phyloP scores from a whole-genome alignment of 768 basidiomycete genomes.

The Boletellus sp. region DNA sequence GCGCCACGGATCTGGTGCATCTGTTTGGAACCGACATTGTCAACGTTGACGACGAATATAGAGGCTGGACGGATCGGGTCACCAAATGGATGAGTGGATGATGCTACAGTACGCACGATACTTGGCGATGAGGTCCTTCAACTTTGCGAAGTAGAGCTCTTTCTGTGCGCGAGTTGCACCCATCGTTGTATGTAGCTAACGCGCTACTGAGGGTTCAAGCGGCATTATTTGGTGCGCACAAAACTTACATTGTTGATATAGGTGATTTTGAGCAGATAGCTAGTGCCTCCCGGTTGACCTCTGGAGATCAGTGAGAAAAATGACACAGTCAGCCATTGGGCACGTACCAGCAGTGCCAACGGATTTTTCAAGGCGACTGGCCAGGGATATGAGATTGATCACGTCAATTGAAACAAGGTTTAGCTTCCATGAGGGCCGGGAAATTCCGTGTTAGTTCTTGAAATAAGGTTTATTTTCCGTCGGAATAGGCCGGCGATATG shows the following conservation, averaged over 20 bases:
- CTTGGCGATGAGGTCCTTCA: conserved; percentile 87
- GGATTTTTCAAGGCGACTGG: conserved; percentile 90
- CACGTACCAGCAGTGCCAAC: conserved; percentile 74
- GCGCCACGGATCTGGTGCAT: conserved; percentile 97
- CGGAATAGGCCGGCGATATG: conserved; percentile 10
- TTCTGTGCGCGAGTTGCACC: conserved; percentile 90
- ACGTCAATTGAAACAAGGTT: conserved; percentile 22
- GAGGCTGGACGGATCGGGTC: conserved; percentile 57
- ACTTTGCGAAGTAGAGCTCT: conserved; percentile 86
- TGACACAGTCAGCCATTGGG: conserved; percentile 1
- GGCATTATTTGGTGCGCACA: too few species aligned
- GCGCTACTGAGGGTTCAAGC: neutral
- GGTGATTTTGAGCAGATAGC: conserved; percentile 24
- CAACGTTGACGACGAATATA: conserved; percentile 98
- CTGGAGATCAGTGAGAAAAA: conserved; percentile 34
- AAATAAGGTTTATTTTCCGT: conserved; percentile 28
- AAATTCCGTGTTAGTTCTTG: conserved; percentile 26
- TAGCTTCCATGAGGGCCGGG: conserved; percentile 13
- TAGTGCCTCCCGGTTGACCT: conserved; percentile 95
- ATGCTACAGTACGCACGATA: conserved; percentile 60
- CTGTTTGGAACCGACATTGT: conserved; percentile 99
- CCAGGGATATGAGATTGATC: conserved; percentile 18
- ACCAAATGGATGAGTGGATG: neutral
- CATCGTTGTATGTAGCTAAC: conserved; percentile 53
- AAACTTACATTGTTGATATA: conserved; percentile 29